Base-by-base conservation (phyloP, 495 filamentous ascomycete genomes). In the Penicillium parvum region DNA sequence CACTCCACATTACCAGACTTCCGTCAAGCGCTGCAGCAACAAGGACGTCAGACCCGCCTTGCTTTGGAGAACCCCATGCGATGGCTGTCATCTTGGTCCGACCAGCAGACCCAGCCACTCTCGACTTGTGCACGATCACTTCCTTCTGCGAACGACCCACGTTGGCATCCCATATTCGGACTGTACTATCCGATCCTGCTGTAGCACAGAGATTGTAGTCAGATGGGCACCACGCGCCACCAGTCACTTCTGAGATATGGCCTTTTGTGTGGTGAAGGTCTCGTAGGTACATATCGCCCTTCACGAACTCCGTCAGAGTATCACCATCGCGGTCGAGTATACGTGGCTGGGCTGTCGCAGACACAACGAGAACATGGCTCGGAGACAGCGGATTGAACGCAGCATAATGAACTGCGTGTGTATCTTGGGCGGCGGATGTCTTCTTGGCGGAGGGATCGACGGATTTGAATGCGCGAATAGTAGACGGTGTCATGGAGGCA, bases 211-310 rank as follows among this genome's bases (percentile, higher is more conserved):
- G 47, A 40, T 92, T 86, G 51, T 74, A 75, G 54, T 96, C 81
- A 2, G 80, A 82, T 3, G 92, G 92, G 64, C 85, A 84, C 92
- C 92, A 98, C 26, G 81, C 82, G 3, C 87, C 92, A 15, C 82
- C 83, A 17, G 86, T 86, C 20, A 94, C 81, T 64, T 95, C 92
- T 1, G 90, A 86, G 27, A 95, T 79, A 58, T 98, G 92, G 0
- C 92, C 92, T 57, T 96, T 97, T 0, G 92, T 98, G 58, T 96
- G 88, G 60, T 96, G 76, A 78, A 96, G 88, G 57, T 98, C 94
- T 27, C 92, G 78, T 42, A 98, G 66, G 58, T 98, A 98, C 91
- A 96, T 96, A 57, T 98, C 92, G 15, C 92, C 92, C 66, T 98
- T 98, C 40, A 85, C 81, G 49, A 95, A 96, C 61, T 96, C 89